Conservation (phyloP, 805 yeast species). For the Lachancea sp. region DNA sequence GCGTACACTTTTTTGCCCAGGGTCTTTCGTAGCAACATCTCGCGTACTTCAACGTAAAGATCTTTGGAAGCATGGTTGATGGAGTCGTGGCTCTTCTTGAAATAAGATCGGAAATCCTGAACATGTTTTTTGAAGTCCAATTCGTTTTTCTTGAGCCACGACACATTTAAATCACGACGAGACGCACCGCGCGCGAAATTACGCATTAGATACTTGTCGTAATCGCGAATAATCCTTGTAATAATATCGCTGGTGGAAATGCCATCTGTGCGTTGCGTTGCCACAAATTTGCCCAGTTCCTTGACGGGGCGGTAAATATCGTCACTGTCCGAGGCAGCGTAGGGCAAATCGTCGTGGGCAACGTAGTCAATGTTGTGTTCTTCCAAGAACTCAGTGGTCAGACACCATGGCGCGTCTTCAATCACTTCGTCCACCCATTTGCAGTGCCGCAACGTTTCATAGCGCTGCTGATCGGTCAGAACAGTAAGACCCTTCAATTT, state of each 20-base stretch:
- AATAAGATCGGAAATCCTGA: conserved; percentile 76
- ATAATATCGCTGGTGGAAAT: conserved; percentile 93
- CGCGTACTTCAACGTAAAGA: conserved; percentile 77
- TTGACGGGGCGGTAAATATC: conserved; percentile 93
- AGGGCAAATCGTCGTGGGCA: conserved; percentile 96
- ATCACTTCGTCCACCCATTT: conserved; percentile 97
- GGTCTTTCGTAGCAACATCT: conserved; percentile 42
- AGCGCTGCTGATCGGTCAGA: conserved; percentile 76
- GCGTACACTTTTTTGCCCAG: conserved; percentile 30
- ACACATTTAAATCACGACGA: conserved; percentile 89
- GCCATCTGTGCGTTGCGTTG: conserved; percentile 96
- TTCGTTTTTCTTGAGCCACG: conserved; percentile 97
- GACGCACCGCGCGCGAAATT: conserved; percentile 98
- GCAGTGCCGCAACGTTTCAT: conserved; percentile 88
- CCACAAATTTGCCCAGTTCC: conserved; percentile 80
- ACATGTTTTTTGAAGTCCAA: conserved; percentile 88
- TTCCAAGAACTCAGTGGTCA: conserved; percentile 70
- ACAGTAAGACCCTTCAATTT: conserved; percentile 91
- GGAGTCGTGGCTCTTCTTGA: conserved; percentile 67
- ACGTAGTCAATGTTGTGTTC: conserved; percentile 87
- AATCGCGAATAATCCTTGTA: conserved; percentile 89
- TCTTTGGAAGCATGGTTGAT: conserved; percentile 72
- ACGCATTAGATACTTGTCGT: conserved; percentile 93
- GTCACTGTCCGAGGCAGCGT: conserved; percentile 80
- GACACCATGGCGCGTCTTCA: conserved; percentile 93